These are phyloP conservation scores for Lactarius deliciosus DNA, from an alignment of 768 basidiomycete genomes.

Conservation along the genomic window DNA sequence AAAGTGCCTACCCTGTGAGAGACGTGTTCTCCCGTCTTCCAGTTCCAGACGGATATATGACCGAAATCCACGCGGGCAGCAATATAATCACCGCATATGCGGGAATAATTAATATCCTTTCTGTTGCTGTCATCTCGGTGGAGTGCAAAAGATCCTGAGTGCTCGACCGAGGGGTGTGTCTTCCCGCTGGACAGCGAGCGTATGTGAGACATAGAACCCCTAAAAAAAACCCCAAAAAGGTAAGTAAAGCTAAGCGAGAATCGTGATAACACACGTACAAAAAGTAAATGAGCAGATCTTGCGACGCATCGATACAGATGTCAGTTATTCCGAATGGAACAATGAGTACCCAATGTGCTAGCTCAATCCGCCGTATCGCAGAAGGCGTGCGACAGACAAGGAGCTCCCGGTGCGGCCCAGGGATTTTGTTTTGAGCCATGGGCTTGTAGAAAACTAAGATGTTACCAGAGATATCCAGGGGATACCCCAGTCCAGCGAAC, in stretches of 20 bases:
- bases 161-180: conserved; percentile 6
- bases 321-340: not conserved
- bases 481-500: conserved; percentile 11
- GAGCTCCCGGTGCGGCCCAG: not conserved
- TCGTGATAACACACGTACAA: conserved; percentile 8
- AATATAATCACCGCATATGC: conserved; percentile 15
- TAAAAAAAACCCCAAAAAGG: not conserved
- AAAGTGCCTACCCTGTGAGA: conserved; percentile 13
- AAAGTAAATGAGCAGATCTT: conserved; percentile 19
- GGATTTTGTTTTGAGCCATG: not conserved
- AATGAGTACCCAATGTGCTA: conserved; percentile 17
- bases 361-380: conserved; percentile 4
- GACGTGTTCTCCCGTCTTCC: conserved; percentile 20
- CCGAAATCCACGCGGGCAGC: conserved; percentile 11
- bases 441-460: conserved; percentile 18
- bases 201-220: not conserved
- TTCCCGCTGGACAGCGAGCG: conserved; percentile 12
- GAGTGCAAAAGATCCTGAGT: not conserved
- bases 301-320: conserved; percentile 18
- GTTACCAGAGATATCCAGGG: conserved; percentile 14
- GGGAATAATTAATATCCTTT: not conserved
- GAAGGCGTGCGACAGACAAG: conserved; percentile 21
- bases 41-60: conserved; percentile 24
- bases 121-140: not conserved
- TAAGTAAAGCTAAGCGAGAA: not conserved